Conservation (phyloP, 1,284 basidiomycete genomes). For the Trichosporon ovoides region DNA sequence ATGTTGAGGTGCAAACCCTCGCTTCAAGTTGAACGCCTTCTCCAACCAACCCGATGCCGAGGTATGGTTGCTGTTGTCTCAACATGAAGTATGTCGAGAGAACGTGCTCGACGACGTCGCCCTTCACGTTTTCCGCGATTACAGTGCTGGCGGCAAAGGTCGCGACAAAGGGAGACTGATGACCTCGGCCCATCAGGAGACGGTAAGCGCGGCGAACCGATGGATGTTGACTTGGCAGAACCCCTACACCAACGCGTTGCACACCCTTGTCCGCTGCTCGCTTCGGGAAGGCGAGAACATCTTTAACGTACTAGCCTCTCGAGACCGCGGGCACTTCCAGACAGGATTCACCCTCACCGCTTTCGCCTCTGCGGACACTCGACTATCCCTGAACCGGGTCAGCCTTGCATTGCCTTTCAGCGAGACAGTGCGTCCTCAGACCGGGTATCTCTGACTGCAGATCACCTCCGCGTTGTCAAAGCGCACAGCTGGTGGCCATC, state of each 20-base stretch:
- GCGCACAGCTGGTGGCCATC: constrained; percentile 77
- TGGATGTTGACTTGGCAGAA: constrained; percentile 11
- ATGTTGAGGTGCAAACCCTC: constrained; percentile 22
- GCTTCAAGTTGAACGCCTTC: constrained; percentile 23
- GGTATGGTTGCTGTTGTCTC: constrained; percentile 73
- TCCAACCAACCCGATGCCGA: constrained; percentile 34
- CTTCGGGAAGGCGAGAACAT: constrained; percentile 24
- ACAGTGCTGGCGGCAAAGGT: constrained; percentile 7
- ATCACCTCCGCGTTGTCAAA: constrained; percentile 60
- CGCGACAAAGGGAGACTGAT: not conserved
- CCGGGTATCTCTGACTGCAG: constrained; percentile 44
- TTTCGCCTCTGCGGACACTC: constrained; percentile 24
- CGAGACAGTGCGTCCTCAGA: constrained; percentile 24
- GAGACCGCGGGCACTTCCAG: constrained; percentile 35
- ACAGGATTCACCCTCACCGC: constrained; percentile 43
- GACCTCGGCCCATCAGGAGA: constrained; percentile 12
- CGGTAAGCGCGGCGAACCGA: not conserved
- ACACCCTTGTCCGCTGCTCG: constrained; percentile 56
- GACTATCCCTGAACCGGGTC: constrained; percentile 30
- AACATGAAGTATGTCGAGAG: constrained; percentile 63
- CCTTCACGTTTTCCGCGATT: constrained; percentile 54
- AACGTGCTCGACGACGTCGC: constrained; percentile 64
- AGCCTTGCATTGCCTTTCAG: constrained; percentile 31
- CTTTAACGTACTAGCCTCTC: constrained; percentile 30
- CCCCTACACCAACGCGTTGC: constrained; percentile 68